phyloP scores from a whole-genome alignment of 2,329 filamentous ascomycete species.

The Fusarium domesticum region DNA sequence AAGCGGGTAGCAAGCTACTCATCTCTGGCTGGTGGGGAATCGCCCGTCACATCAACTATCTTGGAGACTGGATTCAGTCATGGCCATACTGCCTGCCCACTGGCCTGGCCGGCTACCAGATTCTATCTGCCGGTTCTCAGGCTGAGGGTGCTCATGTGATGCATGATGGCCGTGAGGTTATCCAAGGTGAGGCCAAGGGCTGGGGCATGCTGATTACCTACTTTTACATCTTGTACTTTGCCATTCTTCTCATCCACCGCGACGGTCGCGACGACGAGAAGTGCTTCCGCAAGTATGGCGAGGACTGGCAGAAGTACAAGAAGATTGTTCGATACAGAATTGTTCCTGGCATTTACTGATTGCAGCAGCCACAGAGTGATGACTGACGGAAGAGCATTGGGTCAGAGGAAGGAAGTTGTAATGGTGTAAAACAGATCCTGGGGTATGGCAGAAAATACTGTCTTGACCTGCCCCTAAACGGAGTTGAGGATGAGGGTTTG shows the following conservation, averaged over 20 bases:
- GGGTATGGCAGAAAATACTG: too few species aligned
- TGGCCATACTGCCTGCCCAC: slow-evolving; percentile 91
- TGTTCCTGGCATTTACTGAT: slow-evolving; percentile 77
- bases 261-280: slow-evolving; percentile 87
- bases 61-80: slow-evolving; percentile 91
- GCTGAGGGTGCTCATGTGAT: slow-evolving; percentile 54
- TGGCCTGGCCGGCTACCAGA: slow-evolving; percentile 75
- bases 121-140: slow-evolving; percentile 55
- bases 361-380: slow-evolving; percentile 2
- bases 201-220: slow-evolving; percentile 90
- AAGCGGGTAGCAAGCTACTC: slow-evolving; percentile 75
- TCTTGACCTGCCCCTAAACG: too few species aligned
- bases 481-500: too few species aligned
- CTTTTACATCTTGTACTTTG: slow-evolving; percentile 94
- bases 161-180: slow-evolving; percentile 59
- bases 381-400: background rate
- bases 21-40: slow-evolving; percentile 91
- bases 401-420: background rate
- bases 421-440: too few species aligned
- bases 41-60: slow-evolving; percentile 91
- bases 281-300: slow-evolving; percentile 85
- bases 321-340: slow-evolving; percentile 78
- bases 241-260: slow-evolving; percentile 78
- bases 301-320: slow-evolving; percentile 88
- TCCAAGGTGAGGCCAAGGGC: slow-evolving; percentile 70